Conservation (phyloP, 306 rosid species). For the Senna siamea region DNA sequence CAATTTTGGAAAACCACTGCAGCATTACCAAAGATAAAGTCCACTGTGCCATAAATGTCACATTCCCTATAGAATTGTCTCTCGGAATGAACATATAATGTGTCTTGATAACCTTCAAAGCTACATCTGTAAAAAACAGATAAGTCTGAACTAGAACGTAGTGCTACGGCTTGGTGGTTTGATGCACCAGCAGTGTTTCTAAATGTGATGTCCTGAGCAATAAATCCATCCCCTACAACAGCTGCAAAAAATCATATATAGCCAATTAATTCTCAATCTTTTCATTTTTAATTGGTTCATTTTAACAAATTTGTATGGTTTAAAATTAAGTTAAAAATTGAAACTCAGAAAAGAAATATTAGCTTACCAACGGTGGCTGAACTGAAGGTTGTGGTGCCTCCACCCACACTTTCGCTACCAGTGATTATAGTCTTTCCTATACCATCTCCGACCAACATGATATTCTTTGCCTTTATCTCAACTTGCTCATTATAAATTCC, state of each 20-base stretch:
- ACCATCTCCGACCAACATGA: constrained; percentile 69
- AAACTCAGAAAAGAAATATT: too few species aligned
- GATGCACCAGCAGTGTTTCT: constrained; percentile 64
- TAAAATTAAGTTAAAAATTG: neutral
- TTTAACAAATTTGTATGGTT: neutral
- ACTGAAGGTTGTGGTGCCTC: constrained; percentile 63
- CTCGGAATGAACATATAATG: constrained; percentile 59
- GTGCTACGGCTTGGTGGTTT: constrained; percentile 66
- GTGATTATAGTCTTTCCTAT: constrained; percentile 63
- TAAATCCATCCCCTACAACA: constrained; percentile 62
- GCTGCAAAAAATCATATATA: constrained; percentile 36
- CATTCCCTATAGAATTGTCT: constrained; percentile 63
- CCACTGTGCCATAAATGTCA: constrained; percentile 41
- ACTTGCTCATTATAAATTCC: constrained; percentile 63
- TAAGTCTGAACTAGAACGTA: constrained; percentile 66
- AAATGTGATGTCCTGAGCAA: constrained; percentile 59
- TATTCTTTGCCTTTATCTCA: constrained; percentile 47
- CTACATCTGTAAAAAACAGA: constrained; percentile 68
- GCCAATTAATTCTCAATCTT: neutral
- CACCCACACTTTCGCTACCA: constrained; percentile 71
- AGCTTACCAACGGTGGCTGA: constrained; percentile 70
- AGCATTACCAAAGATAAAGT: constrained; percentile 42
- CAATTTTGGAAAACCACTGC: constrained; percentile 64
- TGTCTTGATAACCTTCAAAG: constrained; percentile 79
- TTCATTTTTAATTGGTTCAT: neutral